A percentile compares a stretch with the other conserved stretches of the same genome.
Evolutionary conservation across 441 rosid species (phyloP).

Genomic region (Syzygium syzygioides): DNA sequence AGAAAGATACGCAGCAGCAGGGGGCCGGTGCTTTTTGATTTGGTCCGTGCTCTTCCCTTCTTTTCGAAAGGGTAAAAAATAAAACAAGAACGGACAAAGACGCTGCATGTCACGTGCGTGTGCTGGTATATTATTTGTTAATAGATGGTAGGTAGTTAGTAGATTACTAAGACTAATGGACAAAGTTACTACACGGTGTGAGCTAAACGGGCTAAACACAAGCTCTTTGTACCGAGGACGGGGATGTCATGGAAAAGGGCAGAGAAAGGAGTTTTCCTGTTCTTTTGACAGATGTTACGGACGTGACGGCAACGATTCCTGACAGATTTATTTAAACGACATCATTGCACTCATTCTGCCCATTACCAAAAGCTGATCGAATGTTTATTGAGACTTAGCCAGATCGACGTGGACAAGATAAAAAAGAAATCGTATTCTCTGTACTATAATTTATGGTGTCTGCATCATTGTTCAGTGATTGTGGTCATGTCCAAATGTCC

Average conservation of each 20-base stretch:
- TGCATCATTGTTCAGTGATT: not conserved
- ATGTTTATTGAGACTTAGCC: not conserved
- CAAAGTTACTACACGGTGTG: not conserved
- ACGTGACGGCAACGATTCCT: not conserved
- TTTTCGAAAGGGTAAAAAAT: not conserved
- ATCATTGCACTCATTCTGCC: not conserved
- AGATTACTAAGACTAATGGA: not conserved
- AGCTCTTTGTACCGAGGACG: not conserved
- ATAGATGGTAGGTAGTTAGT: not conserved
- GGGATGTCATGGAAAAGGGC: not conserved
- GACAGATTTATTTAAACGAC: not conserved
- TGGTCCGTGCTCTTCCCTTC: not conserved
- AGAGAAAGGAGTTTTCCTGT: not conserved
- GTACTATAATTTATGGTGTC: not conserved
- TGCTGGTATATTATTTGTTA: not conserved
- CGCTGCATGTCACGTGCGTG: not conserved
- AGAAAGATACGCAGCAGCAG: not conserved
- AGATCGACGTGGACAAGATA: not conserved
- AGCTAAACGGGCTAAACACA: not conserved
- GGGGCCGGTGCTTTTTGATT: not conserved
- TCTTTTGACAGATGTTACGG: not conserved
- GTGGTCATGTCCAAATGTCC: not conserved
- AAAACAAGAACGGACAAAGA: not conserved
- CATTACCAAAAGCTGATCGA: not conserved
- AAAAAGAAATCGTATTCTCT: too few relatives aligned